Evolutionary conservation across 352 stramenopile species (phyloP).

Genomic region (Phytophthora chlamydospora): DNA sequence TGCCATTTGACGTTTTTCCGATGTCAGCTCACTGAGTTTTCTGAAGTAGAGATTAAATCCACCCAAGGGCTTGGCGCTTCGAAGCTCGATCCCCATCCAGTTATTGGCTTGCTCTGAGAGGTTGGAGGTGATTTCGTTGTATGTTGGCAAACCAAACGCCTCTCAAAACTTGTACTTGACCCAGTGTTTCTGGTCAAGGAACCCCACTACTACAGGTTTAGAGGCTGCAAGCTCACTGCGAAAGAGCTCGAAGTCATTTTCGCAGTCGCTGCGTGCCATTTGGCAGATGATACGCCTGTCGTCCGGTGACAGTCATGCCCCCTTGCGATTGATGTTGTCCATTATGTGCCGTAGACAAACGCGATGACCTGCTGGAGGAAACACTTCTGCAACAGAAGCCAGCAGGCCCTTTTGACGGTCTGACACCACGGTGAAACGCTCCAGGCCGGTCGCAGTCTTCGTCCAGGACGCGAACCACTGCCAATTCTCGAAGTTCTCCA

Average conservation of each 20-base stretch:
- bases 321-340: background rate
- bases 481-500: conserved; percentile 31
- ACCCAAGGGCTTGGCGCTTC: conserved; percentile 10
- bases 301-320: background rate
- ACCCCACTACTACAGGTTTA: background rate
- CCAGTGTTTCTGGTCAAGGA: conserved; percentile 12
- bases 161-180: conserved; percentile 21
- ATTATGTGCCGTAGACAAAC: conserved; percentile 7
- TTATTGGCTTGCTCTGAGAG: conserved; percentile 22
- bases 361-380: background rate
- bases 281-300: background rate
- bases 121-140: conserved; percentile 26
- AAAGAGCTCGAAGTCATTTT: conserved; percentile 2
- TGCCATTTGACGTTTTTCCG: conserved; percentile 3
- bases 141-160: conserved; percentile 7
- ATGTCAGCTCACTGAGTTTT: conserved; percentile 13
- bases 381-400: background rate
- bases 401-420: conserved; percentile 2
- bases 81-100: conserved; percentile 15
- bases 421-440: background rate
- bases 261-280: background rate
- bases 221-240: background rate
- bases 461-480: conserved; percentile 8
- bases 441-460: background rate
- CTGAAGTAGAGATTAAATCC: conserved; percentile 7